A percentile compares a stretch with the other conserved stretches of the same genome.
Evolutionary conservation across 352 stramenopile species (phyloP).

Genomic region (Poterioochromonas sp.): DNA sequence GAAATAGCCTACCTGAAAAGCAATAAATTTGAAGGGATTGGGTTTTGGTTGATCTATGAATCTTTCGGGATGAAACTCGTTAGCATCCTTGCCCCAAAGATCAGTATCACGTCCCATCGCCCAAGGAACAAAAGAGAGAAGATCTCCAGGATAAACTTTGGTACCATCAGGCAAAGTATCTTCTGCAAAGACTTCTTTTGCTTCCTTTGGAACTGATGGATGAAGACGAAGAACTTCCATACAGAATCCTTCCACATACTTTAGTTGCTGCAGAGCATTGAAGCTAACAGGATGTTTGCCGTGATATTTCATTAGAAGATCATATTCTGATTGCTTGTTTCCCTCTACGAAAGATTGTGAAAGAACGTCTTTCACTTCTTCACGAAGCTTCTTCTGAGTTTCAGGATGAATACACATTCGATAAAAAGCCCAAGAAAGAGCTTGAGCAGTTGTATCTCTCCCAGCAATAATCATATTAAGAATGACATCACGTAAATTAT

Average conservation of each 20-base stretch:
- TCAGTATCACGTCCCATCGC: not conserved
- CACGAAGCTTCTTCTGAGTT: not conserved
- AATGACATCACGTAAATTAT: conserved; percentile 17
- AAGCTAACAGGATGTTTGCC: not conserved
- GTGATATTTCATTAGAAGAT: not conserved
- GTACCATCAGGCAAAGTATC: conserved; percentile 5
- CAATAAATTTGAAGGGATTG: conserved; percentile 1
- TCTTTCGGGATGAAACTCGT: not conserved
- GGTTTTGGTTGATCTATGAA: conserved; percentile 8
- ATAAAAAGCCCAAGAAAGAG: not conserved
- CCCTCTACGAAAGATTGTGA: not conserved
- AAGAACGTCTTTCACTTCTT: not conserved
- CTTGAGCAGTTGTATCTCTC: conserved; percentile 17
- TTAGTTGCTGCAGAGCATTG: not conserved
- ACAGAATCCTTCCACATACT: conserved; percentile 19
- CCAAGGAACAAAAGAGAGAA: not conserved
- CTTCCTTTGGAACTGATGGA: conserved; percentile 6
- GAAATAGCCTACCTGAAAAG: conserved; percentile 5
- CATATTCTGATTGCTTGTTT: not conserved
- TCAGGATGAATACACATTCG: not conserved
- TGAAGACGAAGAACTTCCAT: conserved; percentile 17
- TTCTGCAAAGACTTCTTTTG: not conserved
- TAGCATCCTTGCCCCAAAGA: not conserved
- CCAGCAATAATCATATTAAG: conserved; percentile 18
- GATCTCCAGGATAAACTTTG: not conserved